These are phyloP conservation scores for Ramichloridium luteum DNA, from an alignment of 2,329 filamentous ascomycete species.

Conservation along the genomic window DNA sequence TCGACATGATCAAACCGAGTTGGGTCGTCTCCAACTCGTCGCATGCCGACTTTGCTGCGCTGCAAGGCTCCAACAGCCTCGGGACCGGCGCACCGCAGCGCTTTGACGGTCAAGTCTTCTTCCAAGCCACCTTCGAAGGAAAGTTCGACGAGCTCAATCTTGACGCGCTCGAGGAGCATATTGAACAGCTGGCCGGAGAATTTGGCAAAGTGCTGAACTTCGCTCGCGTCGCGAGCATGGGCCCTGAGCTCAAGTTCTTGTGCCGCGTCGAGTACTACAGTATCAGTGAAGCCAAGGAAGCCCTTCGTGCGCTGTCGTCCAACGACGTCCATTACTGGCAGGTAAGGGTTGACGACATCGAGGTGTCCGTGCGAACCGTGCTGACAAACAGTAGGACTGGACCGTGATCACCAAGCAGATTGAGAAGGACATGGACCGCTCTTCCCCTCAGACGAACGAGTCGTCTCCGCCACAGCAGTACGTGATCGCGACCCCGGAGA, in stretches of 20 bases:
- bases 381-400: slow-evolving; percentile 7
- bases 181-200: slow-evolving; percentile 9
- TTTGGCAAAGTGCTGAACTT: slow-evolving; percentile 18
- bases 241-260: slow-evolving; percentile 14
- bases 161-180: slow-evolving; percentile 5
- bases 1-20: slow-evolving; percentile 7
- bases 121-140: slow-evolving; percentile 11
- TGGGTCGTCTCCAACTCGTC: slow-evolving; percentile 8
- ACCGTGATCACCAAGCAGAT: slow-evolving; percentile 3
- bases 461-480: too few relatives aligned
- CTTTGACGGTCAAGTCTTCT: slow-evolving; percentile 20
- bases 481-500: too few relatives aligned
- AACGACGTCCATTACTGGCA: not conserved
- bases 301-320: slow-evolving; percentile 1
- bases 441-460: too few relatives aligned
- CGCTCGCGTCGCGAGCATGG: slow-evolving; percentile 4
- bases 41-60: slow-evolving; percentile 13
- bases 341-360: not conserved
- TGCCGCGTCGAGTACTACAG: slow-evolving; percentile 20
- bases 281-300: slow-evolving; percentile 14
- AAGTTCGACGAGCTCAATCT: slow-evolving; percentile 9
- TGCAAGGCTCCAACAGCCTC: not conserved
- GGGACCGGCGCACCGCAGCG: slow-evolving; percentile 5
- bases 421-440: not conserved
- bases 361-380: slow-evolving; percentile 9